Base-by-base conservation (phyloP, 176 grass and related monocot genomes). In the Aegilops longissima region DNA sequence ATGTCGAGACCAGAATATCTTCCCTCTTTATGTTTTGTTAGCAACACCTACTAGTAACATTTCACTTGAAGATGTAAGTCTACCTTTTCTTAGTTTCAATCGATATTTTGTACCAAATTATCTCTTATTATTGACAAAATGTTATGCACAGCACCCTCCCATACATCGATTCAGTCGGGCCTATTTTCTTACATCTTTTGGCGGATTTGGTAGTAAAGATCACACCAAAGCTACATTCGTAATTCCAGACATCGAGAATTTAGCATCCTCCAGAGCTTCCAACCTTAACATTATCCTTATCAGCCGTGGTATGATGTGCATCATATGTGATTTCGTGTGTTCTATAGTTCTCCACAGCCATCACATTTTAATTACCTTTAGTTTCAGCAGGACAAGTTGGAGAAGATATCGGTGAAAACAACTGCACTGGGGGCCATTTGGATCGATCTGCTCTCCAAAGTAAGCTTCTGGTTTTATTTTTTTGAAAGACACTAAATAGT, bases 71-170 rank as follows among this genome's bases (percentile, higher is more conserved):
- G 66, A 31, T 31, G 66, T 69, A 69, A 69, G 31, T 69, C 66
- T 69, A 36, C 66, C 18, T 69, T 18, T 36, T 25, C 61, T 36
- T 69, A 69, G 31, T 36, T 69, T 69, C 31, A 52, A 14, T 52
- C 17, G 18, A 69, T 18, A 35, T 69, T 20, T 35, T 9, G 42
- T 69, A 69, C 7, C 3, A 36, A 69, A 42, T 42, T 35, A 3
- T 69, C 33, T 36, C 33, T 69, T 16, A 69, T 69, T 34, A 68
- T 35, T 34, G 6, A 45, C 34, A 56, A 51, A 54, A 27, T 27
- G 27, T 27, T 27, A 27, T 27, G 27, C 93, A 93, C 93, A 93
- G 87, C 86, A 93, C 66, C 87, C 89, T 82, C 61, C 89, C 1
- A 87, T 89, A 59, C 95, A 95, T 73, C 44, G 44, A 47, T 47